A percentile compares a stretch with the other conserved stretches of the same genome.
Conservation (phyloP, 257 asterid species). For the Voacanga thouarsii region DNA sequence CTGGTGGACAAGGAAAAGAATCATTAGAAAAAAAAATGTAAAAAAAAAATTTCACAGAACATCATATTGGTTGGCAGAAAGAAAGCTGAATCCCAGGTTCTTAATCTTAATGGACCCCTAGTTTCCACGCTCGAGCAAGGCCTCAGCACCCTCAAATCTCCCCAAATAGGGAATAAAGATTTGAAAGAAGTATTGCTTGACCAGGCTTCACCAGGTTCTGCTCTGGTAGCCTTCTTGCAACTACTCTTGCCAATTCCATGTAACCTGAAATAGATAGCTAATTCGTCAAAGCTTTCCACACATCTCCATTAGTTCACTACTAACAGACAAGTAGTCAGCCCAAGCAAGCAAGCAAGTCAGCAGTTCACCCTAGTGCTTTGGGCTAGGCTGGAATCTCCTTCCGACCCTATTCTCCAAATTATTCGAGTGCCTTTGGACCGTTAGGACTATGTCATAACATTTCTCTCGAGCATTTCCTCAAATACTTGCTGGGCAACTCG, state of each 20-base stretch:
- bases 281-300: conserved; percentile 20
- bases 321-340: conserved; percentile 18
- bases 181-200: conserved; percentile 20
- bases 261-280: conserved; percentile 14
- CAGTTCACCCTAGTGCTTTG: conserved; percentile 19
- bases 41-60: conserved; percentile 9
- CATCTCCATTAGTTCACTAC: conserved; percentile 6
- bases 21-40: not conserved
- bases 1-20: not conserved
- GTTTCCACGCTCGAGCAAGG: conserved; percentile 19
- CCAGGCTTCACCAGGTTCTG: conserved; percentile 15
- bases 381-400: conserved; percentile 5
- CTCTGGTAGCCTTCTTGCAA: conserved; percentile 15
- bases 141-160: conserved; percentile 25
- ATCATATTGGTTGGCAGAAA: conserved; percentile 10
- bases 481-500: conserved; percentile 18
- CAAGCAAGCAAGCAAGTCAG: conserved; percentile 22
- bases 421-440: conserved; percentile 26
- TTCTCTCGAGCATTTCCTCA: conserved; percentile 21
- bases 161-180: conserved; percentile 25
- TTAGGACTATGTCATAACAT: conserved; percentile 21
- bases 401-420: conserved; percentile 20
- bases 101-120: conserved; percentile 15
- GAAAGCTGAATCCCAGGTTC: conserved; percentile 19
- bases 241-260: conserved; percentile 19